These are phyloP conservation scores for Epichloe amarillans DNA, from an alignment of 2,329 filamentous ascomycete genomes.

Conservation along the genomic window DNA sequence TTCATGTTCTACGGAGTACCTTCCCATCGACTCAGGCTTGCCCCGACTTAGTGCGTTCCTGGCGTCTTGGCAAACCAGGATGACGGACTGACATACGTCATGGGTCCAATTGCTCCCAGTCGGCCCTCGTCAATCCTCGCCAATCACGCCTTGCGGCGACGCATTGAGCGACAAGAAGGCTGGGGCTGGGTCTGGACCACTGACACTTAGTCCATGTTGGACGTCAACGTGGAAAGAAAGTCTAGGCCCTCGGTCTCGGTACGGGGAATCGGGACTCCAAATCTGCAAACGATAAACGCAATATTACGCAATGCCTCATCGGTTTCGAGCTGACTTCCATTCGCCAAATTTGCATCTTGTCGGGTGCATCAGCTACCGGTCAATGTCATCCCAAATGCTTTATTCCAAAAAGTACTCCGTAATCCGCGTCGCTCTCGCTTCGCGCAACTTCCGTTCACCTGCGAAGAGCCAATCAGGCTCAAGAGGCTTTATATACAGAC, in stretches of 20 bases:
- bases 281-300: background rate
- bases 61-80: constrained; percentile 3
- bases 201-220: background rate
- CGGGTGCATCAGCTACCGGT: too few relatives aligned
- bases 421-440: too few relatives aligned
- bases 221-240: background rate
- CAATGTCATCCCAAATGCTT: too few relatives aligned
- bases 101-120: background rate
- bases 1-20: background rate
- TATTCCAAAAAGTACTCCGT: too few relatives aligned
- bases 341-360: too few relatives aligned
- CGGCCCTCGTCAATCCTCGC: background rate
- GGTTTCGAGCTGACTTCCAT: too few relatives aligned
- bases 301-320: background rate
- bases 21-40: background rate
- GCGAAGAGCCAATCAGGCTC: background rate
- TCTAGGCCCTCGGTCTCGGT: background rate
- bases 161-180: background rate
- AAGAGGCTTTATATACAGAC: background rate
- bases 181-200: background rate
- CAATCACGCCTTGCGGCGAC: constrained; percentile 1
- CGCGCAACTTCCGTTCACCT: too few relatives aligned
- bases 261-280: too few relatives aligned
- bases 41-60: background rate
- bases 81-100: constrained; percentile 5